Conservation (phyloP, 805 yeast genomes). For the Yarrowia sp. region DNA sequence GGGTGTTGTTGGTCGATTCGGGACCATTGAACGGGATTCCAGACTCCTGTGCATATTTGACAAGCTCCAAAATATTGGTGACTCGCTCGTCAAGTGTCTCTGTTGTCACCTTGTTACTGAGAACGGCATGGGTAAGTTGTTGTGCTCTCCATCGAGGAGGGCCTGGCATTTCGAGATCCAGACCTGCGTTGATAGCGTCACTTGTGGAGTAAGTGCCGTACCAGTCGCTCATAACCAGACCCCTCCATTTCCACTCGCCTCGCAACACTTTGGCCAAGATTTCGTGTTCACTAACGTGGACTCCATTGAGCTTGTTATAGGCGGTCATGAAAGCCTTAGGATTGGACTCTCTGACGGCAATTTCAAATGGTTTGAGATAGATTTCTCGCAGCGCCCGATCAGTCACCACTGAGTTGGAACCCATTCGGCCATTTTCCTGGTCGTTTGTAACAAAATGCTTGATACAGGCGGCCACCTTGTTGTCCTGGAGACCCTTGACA, state of each 20-base stretch:
- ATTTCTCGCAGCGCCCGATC: constrained; percentile 64
- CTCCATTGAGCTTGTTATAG: constrained; percentile 62
- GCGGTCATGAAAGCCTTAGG: constrained; percentile 61
- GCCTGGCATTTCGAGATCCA: constrained; percentile 69
- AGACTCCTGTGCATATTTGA: constrained; percentile 44
- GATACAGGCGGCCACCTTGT: constrained; percentile 52
- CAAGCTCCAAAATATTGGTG: constrained; percentile 46
- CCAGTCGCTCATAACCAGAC: constrained; percentile 6
- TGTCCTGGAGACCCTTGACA: constrained; percentile 53
- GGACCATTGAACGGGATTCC: constrained; percentile 45
- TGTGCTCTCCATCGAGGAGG: constrained; percentile 47
- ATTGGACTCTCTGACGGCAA: constrained; percentile 50
- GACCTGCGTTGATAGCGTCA: constrained; percentile 51
- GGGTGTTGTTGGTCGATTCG: constrained; percentile 45
- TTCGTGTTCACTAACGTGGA: constrained; percentile 50
- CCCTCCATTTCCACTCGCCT: constrained; percentile 6
- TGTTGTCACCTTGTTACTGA: constrained; percentile 42
- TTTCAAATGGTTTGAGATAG: constrained; percentile 60
- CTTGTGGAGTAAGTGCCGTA: constrained; percentile 38
- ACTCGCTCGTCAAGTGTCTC: constrained; percentile 49
- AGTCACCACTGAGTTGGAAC: constrained; percentile 49
- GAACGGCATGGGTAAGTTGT: constrained; percentile 44
- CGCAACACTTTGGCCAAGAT: constrained; percentile 34
- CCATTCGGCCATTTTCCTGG: constrained; percentile 52
- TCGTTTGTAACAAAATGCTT: constrained; percentile 66